Percentiles rank a stretch among this genome's conserved stretches.
These are phyloP conservation scores for Phytophthora melonis DNA, from an alignment of 352 stramenopile genomes.

Conservation along the genomic window DNA sequence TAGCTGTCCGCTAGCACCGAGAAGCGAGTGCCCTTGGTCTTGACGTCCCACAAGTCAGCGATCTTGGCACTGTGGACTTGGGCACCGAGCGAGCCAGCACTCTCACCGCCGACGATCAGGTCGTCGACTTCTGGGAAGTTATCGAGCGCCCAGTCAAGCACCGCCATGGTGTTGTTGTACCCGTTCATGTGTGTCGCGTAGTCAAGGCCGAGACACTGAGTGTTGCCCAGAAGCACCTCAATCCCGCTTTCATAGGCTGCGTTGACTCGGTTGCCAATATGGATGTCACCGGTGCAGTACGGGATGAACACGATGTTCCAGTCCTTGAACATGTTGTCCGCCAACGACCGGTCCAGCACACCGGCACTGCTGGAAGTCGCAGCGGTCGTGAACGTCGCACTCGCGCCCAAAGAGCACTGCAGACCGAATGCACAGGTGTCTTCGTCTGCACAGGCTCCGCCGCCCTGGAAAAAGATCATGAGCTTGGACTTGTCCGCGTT, in stretches of 20 bases:
- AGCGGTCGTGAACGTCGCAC: conserved; percentile 52
- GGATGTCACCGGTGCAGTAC: conserved; percentile 80
- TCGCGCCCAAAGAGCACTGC: conserved; percentile 53
- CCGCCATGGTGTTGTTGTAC: conserved; percentile 72
- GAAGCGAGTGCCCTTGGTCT: conserved; percentile 50
- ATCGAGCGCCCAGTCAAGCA: conserved; percentile 61
- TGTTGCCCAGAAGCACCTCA: conserved; percentile 45
- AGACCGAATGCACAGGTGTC: conserved; percentile 65
- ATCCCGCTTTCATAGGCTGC: conserved; percentile 38
- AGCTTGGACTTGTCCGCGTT: conserved; percentile 62
- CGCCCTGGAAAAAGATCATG: conserved; percentile 71
- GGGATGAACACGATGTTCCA: conserved; percentile 80
- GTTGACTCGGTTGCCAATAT: conserved; percentile 53
- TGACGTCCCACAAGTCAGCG: conserved; percentile 63
- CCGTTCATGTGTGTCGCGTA: conserved; percentile 61
- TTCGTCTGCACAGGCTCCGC: conserved; percentile 62
- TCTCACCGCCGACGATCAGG: conserved; percentile 59
- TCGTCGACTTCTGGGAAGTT: conserved; percentile 71
- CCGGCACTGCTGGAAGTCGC: conserved; percentile 52
- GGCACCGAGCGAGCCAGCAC: conserved; percentile 59
- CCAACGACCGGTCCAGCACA: conserved; percentile 55
- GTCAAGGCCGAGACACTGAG: conserved; percentile 46
- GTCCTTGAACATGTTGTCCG: conserved; percentile 71
- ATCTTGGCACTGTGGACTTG: conserved; percentile 54
- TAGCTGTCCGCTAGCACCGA: conserved; percentile 63